phyloP scores from a whole-genome alignment of 805 yeast genomes.

The Ogataea nitratoaversa region DNA sequence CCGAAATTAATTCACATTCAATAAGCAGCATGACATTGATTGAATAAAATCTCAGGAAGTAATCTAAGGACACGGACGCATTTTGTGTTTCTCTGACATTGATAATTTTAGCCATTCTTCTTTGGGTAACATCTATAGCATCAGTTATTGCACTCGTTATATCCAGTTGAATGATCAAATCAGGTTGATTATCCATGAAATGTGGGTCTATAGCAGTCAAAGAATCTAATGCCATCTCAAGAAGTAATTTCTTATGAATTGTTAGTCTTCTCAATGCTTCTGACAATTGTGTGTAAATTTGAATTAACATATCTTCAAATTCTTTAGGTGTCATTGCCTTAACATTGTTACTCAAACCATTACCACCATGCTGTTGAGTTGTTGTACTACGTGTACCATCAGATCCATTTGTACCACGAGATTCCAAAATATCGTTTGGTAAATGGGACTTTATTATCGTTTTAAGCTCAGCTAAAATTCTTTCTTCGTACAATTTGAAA shows the following conservation, averaged over 20 bases:
- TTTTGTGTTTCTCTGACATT: conserved; percentile 73
- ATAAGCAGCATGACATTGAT: conserved; percentile 64
- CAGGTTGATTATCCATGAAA: conserved; percentile 29
- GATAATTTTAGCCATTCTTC: conserved; percentile 71
- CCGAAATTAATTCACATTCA: conserved; percentile 77
- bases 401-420: conserved; percentile 15
- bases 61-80: conserved; percentile 50
- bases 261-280: conserved; percentile 73
- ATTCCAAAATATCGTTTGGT: conserved; percentile 43
- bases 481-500: conserved; percentile 60
- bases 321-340: conserved; percentile 68
- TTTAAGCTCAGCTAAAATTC: conserved; percentile 67
- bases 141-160: conserved; percentile 60
- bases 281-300: conserved; percentile 57
- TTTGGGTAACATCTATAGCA: conserved; percentile 68
- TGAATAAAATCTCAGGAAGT: conserved; percentile 63
- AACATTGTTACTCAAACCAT: conserved; percentile 39
- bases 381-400: conserved; percentile 24
- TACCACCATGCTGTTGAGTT: conserved; percentile 21
- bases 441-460: conserved; percentile 60
- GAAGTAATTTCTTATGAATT: conserved; percentile 70
- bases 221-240: conserved; percentile 63
- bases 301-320: conserved; percentile 64
- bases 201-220: conserved; percentile 28
- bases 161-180: conserved; percentile 56